Evolutionary conservation across 306 rosid species (phyloP).

Genomic region (Calophaca sinica): DNA sequence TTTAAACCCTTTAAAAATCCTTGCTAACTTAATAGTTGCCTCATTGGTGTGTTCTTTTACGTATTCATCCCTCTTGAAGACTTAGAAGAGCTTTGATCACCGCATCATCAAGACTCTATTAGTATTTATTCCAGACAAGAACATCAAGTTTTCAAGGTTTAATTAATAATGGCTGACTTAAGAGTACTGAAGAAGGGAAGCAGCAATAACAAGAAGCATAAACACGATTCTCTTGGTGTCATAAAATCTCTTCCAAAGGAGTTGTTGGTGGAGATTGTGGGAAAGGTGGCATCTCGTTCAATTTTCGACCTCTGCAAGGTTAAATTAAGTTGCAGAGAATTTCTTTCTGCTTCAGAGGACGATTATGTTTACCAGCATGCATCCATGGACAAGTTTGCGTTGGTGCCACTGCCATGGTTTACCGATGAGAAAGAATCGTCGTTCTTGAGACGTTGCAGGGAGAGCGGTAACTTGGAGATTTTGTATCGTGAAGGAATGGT

Average conservation of each 20-base stretch:
- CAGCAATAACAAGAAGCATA: background rate
- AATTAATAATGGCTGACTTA: background rate
- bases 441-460: conserved; percentile 41
- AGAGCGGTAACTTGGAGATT: conserved; percentile 50
- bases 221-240: background rate
- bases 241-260: conserved; percentile 49
- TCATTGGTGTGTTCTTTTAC: too few relatives aligned
- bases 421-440: background rate
- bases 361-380: conserved; percentile 46
- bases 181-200: conserved; percentile 6
- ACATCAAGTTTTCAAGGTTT: too few relatives aligned
- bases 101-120: too few relatives aligned
- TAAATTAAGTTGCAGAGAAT: conserved; percentile 47
- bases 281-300: conserved; percentile 49
- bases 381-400: conserved; percentile 30
- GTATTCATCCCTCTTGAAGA: too few relatives aligned
- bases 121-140: too few relatives aligned
- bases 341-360: conserved; percentile 36
- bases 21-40: too few relatives aligned
- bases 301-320: conserved; percentile 38
- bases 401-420: conserved; percentile 55
- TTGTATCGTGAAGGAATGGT: conserved; percentile 53
- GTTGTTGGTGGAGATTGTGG: conserved; percentile 40
- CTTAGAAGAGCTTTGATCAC: too few relatives aligned
- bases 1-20: too few relatives aligned